Conservation (phyloP, 208 protist species). For the Crithidia fasciculata region DNA sequence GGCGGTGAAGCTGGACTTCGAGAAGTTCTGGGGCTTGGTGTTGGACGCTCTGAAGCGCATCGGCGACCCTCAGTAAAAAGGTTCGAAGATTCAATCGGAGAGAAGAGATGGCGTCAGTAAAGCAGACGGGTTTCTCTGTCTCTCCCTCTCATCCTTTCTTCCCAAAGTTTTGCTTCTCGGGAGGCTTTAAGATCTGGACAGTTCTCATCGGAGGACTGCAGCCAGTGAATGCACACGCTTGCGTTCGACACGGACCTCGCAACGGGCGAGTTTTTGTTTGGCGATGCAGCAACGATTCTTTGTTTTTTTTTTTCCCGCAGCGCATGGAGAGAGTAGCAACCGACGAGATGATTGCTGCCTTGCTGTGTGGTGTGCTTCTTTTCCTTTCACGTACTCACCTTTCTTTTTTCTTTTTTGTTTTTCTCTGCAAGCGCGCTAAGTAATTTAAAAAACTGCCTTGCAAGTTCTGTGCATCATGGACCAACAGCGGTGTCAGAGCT, state of each 20-base stretch:
- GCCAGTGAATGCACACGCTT: too few relatives aligned
- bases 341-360: not conserved
- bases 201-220: too few relatives aligned
- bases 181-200: not conserved
- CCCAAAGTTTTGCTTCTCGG: not conserved
- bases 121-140: too few relatives aligned
- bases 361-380: too few relatives aligned
- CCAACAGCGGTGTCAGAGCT: too few relatives aligned
- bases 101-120: too few relatives aligned
- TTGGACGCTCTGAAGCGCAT: slow-evolving; percentile 67
- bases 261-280: not conserved
- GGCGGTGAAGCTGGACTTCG: slow-evolving; percentile 60
- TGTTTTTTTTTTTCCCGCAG: not conserved
- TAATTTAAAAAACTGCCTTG: too few relatives aligned
- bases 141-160: not conserved
- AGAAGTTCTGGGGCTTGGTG: slow-evolving; percentile 75
- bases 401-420: too few relatives aligned
- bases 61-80: slow-evolving; percentile 34
- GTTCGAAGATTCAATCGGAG: slow-evolving; percentile 3
- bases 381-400: too few relatives aligned
- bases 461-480: too few relatives aligned
- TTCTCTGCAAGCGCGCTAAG: too few relatives aligned
- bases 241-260: not conserved
- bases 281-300: not conserved
- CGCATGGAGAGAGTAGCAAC: not conserved